A percentile compares a stretch with the other conserved stretches of the same genome.
phyloP scores from a whole-genome alignment of 306 rosid genomes.

The Cicer cuneatum region DNA sequence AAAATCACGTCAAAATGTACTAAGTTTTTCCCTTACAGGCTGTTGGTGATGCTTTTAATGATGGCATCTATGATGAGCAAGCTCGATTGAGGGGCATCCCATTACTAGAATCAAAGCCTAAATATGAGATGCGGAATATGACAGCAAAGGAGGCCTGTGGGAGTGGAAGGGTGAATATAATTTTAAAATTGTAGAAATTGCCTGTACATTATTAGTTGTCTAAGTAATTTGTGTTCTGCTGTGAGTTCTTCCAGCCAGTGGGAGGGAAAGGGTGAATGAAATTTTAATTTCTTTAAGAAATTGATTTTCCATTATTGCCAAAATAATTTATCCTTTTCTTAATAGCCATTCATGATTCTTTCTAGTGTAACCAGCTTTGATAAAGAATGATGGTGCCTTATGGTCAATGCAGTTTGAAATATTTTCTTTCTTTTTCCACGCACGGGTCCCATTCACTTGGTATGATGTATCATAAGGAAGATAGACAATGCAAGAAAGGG shows the following conservation, averaged over 20 bases:
- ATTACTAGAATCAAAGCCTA: conserved; percentile 90
- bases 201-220: conserved; percentile 29
- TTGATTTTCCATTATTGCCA: conserved; percentile 13
- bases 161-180: conserved; percentile 66
- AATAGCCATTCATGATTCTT: conserved; percentile 24
- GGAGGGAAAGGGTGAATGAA: conserved; percentile 54
- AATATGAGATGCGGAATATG: conserved; percentile 94
- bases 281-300: conserved; percentile 10
- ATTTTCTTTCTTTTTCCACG: conserved; percentile 2
- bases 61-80: conserved; percentile 93
- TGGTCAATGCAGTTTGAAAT: conserved; percentile 29
- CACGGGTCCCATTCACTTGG: too few species aligned
- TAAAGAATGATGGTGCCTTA: conserved; percentile 15
- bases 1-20: conserved; percentile 29
- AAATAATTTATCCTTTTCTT: conserved; percentile 27
- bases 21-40: conserved; percentile 62
- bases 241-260: conserved; percentile 43
- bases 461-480: conserved; percentile 9
- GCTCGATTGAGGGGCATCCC: conserved; percentile 87
- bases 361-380: conserved; percentile 29
- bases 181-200: conserved; percentile 28
- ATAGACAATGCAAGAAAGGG: conserved; percentile 26
- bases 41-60: conserved; percentile 75
- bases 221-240: conserved; percentile 33
- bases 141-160: conserved; percentile 93